Evolutionary conservation across 768 basidiomycete species (phyloP).

Genomic region (Boletus rubescentipes): DNA sequence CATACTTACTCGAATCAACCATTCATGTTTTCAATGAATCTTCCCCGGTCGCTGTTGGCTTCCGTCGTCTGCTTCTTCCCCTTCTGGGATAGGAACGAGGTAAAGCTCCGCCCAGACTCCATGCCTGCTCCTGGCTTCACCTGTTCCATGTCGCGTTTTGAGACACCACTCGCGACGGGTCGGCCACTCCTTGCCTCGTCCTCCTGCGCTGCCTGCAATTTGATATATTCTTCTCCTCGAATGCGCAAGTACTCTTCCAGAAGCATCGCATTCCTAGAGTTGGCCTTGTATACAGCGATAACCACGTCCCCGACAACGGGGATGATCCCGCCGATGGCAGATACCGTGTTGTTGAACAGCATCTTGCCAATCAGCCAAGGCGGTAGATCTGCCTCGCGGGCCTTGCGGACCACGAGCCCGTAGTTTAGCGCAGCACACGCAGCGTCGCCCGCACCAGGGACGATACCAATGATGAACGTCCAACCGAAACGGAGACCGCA

Average conservation of each 20-base stretch:
- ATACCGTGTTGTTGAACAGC: slow-evolving; percentile 73
- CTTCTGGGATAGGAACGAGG: slow-evolving; percentile 10
- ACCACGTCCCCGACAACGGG: slow-evolving; percentile 76
- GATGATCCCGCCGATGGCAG: slow-evolving; percentile 62
- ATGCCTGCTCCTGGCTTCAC: slow-evolving; percentile 57
- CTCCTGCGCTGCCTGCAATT: slow-evolving; percentile 38
- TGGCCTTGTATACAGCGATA: slow-evolving; percentile 80
- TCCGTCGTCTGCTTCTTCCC: slow-evolving; percentile 23
- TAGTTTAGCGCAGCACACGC: slow-evolving; percentile 69
- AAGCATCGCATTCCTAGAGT: slow-evolving; percentile 83
- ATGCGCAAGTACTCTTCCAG: slow-evolving; percentile 83
- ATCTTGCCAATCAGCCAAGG: slow-evolving; percentile 69
- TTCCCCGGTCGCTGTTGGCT: slow-evolving; percentile 29
- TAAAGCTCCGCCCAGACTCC: slow-evolving; percentile 33
- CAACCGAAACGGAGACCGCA: slow-evolving; percentile 86
- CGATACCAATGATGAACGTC: slow-evolving; percentile 76
- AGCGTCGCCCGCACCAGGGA: slow-evolving; percentile 70
- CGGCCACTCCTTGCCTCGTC: slow-evolving; percentile 22
- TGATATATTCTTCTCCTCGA: slow-evolving; percentile 72
- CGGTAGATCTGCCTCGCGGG: slow-evolving; percentile 69
- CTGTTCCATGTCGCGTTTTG: slow-evolving; percentile 39
- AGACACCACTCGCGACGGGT: slow-evolving; percentile 13
- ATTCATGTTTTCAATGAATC: slow-evolving; percentile 40
- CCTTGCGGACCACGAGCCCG: slow-evolving; percentile 71
- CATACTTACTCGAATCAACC: background rate